Evolutionary conservation across 2,329 filamentous ascomycete species (phyloP), one percentile per base, ranked within the genome.

Genomic region (Colletotrichum sp.): DNA sequence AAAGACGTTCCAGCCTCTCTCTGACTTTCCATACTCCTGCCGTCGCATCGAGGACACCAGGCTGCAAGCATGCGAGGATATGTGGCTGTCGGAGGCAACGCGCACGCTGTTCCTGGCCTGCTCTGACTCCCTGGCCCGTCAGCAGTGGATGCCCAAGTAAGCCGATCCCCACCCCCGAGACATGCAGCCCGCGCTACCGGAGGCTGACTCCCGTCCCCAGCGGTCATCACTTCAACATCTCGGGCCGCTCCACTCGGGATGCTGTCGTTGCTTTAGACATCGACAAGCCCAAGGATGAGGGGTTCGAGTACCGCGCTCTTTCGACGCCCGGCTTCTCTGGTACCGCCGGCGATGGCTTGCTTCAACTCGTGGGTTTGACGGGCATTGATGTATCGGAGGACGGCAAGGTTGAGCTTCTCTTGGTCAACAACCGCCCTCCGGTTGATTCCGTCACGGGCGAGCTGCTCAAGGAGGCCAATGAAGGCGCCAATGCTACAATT

Each of bases 401-500:
- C 6, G 75, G 72, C 10, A 63, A 8, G 0, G 32, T 82, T 9
- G 74, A 80, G 30, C 68, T 83, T 18, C 78, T 80, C 52, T 26
- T 82, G 18, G 72, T 81, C 44, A 82, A 83, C 71, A 77, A 75
- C 30, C 77, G 79, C 39, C 81, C 82, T 1, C 80, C 82, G 2
- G 32, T 82, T 2, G 79, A 83, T 60, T 24, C 69, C 2, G 44
- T 30, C 4, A 81, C 79, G 1, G 80, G 81, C 7, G 62, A 63
- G 7, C 9, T 85, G 84, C 81, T 94, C 92, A 6, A 95, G 95
- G 65, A 92, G 87, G 64, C 86, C 84, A 62, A 98, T 82, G 34
- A 98, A 89, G 7, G 90, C 90, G 57, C 89, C 87, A 77, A 98
- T 86, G 1, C 90, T 88, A 28, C 87, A 83, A 2, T 84, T 83